Base-by-base conservation (phyloP, 2,329 filamentous ascomycete species). In the Boeremia exigua region DNA sequence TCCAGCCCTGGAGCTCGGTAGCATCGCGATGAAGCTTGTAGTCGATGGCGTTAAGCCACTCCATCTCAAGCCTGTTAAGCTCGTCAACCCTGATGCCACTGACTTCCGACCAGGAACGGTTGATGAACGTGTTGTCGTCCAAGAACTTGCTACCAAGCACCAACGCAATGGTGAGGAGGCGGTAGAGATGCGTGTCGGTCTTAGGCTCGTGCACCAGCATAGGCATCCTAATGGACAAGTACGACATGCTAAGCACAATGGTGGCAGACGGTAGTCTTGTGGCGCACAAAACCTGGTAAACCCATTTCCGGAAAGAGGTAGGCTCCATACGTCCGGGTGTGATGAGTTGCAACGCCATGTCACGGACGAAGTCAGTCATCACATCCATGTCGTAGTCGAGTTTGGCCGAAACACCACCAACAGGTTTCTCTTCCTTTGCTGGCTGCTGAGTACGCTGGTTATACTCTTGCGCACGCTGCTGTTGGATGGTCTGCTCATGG, bases 111-210 rank as follows among this genome's bases (percentile, higher is more conserved):
- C 93, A 97, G 1, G 93, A 96, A 51, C 91, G 89, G 79, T 96
- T 97, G 82, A 96, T 93, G 78, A 97, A 97, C 6, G 93, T 97
- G 78, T 96, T 96, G 81, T 96, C 93, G 70, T 97, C 93, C 63
- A 96, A 81, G 70, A 96, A 97, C 80, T 97, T 97, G 86, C 92
- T 96, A 57, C 92, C 93, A 48, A 97, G 82, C 47, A 97, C 84
- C 54, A 97, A 80, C 7, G 90, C 87, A 33, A 94, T 89, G 6
- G 92, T 96, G 61, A 96, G 83, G 80, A 96, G 88, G 58, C 92
- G 89, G 83, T 94, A 96, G 50, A 96, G 84, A 72, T 95, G 88
- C 38, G 88, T 89, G 50, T 84, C 81, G 36, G 80, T 80, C 46
- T 81, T 77, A 61, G 72, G 68, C 63, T 75, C 67, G 17, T 61